Evolutionary conservation across 306 rosid genomes (phyloP).

Genomic region (Morella rubra): DNA sequence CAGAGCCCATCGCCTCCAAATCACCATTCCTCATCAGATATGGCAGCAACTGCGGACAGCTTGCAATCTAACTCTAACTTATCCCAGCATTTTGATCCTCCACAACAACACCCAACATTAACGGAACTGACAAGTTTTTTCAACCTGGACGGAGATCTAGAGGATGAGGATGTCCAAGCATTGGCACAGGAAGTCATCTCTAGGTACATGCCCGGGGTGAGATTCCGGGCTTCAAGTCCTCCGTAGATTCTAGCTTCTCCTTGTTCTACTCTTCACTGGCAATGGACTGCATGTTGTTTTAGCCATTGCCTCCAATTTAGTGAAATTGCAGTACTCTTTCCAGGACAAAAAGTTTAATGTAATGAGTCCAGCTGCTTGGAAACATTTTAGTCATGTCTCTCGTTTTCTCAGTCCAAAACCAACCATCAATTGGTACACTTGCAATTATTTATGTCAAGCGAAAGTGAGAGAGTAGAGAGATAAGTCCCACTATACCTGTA

Average conservation of each 20-base stretch:
- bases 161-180: constrained; percentile 56
- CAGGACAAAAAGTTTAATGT: neutral
- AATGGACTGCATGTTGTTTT: neutral
- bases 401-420: neutral
- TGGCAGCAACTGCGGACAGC: constrained; percentile 30
- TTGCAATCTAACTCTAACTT: constrained; percentile 28
- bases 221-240: constrained; percentile 50
- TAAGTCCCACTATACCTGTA: neutral
- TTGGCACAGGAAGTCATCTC: constrained; percentile 60
- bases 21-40: constrained; percentile 32
- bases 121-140: constrained; percentile 29
- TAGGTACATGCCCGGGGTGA: constrained; percentile 62
- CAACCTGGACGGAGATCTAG: constrained; percentile 40
- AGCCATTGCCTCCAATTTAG: constrained; percentile 1
- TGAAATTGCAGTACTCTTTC: constrained; percentile 10
- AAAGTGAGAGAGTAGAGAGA: neutral
- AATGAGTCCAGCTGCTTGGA: constrained; percentile 13
- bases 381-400: neutral
- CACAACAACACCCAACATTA: constrained; percentile 32
- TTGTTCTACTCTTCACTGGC: neutral
- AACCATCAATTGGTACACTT: neutral
- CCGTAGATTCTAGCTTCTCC: constrained; percentile 5
- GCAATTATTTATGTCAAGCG: neutral
- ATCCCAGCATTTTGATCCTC: constrained; percentile 43
- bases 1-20: constrained; percentile 29